Evolutionary conservation across 305 asterid species (phyloP), one percentile per base, ranked within the genome.

Genomic region (Plantago coronopus): DNA sequence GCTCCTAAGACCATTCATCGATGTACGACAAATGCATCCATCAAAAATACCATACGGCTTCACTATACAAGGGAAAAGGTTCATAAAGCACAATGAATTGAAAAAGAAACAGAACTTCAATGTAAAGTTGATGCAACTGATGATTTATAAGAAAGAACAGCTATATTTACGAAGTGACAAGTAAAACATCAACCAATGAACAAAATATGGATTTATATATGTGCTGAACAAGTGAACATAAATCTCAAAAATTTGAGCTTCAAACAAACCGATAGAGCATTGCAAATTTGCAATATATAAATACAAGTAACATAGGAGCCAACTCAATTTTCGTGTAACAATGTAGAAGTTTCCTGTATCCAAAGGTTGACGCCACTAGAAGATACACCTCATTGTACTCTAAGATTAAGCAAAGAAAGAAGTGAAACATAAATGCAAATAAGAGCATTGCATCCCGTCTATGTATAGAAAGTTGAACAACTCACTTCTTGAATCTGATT

Each of bases 401-500:
- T 71, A 59, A n/a, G 46, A 66, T 31, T 57, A 58, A 17, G 34
- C 20, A 31, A 67, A 45, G 43, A 59, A 50, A 58, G 37, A 58
- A 31, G 66, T 14, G 25, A 54, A 69, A 66, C 75, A 69, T n/a
- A 68, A 64, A 67, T 73, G 74, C 59, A 66, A 60, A 63, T 64
- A 47, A 65, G 57, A 64, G 75, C 61, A 56, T 75, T 48, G 69
- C 29, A 55, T 64, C 69, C 69, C 55, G 66, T 49, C 72, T 74
- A 69, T 59, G 57, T 57, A 62, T 74, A 59, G 37, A 64, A 56
- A 16, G 72, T 73, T 67, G 75, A 58, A 47, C 59, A 78, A 74
- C 85, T 78, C 83, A 72, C 81, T 66, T 68, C 64, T 9, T 59
- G 63, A 40, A 69, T 49, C 70, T 62, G 57, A 65, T 62, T 57